Evolutionary conservation across 768 basidiomycete species (phyloP).

Genomic region (Lentinula sp.): DNA sequence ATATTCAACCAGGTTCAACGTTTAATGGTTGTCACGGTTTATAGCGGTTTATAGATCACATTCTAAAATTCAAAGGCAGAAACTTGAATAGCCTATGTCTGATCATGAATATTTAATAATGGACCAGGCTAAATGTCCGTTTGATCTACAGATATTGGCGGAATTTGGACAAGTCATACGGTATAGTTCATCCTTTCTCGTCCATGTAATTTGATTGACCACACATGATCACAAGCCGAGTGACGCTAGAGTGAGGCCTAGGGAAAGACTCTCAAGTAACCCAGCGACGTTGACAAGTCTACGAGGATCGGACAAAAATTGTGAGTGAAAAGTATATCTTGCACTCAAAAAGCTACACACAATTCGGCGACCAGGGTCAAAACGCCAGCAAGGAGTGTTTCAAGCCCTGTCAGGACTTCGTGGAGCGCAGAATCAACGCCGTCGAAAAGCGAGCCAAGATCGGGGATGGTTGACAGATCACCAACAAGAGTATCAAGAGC

Average conservation of each 20-base stretch:
- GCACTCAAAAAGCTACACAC: slow-evolving; percentile 8
- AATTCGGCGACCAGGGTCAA: slow-evolving; percentile 20
- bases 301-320: neutral
- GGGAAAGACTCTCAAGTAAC: neutral
- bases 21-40: no score
- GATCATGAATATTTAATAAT: no score
- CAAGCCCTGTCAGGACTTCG: slow-evolving; percentile 19
- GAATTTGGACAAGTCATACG: no score
- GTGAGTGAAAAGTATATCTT: neutral
- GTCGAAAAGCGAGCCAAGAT: slow-evolving; percentile 14
- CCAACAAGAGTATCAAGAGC: slow-evolving; percentile 16
- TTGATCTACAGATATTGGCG: no score
- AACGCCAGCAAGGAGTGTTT: slow-evolving; percentile 21
- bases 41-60: no score
- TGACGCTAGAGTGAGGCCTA: slow-evolving; percentile 2
- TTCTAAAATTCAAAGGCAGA: no score
- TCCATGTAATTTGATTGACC: no score
- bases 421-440: slow-evolving; percentile 19
- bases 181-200: no score
- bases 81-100: no score
- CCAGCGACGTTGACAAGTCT: slow-evolving; percentile 5
- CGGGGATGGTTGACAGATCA: slow-evolving; percentile 14
- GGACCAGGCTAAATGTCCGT: no score
- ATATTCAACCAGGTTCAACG: no score
- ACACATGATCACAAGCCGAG: neutral